Conservation (phyloP, 139 green algal species). For the Closterium sp. region DNA sequence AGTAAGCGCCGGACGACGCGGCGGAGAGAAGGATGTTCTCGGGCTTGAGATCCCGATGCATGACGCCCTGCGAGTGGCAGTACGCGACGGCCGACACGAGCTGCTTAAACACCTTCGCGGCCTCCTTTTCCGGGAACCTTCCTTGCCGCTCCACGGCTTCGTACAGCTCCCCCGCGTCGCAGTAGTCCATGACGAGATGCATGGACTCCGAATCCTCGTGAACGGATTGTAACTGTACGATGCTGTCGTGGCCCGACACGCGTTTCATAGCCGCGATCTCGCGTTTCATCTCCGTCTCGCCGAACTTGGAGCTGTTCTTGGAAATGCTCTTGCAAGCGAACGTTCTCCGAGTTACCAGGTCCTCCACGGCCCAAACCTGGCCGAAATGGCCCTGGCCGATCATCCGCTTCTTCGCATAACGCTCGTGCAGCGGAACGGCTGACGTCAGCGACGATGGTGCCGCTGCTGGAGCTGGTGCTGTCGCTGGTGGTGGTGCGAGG, state of each 20-base stretch:
- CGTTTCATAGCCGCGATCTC: background rate
- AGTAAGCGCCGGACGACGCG: background rate
- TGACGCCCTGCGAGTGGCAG: conserved; percentile 65
- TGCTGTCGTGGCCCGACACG: conserved; percentile 5
- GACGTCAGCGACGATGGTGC: background rate
- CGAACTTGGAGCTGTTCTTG: conserved; percentile 12
- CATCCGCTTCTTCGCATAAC: background rate
- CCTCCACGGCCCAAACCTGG: background rate
- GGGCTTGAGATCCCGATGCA: conserved; percentile 25
- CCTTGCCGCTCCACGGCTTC: conserved; percentile 68
- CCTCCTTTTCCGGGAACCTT: conserved; percentile 76
- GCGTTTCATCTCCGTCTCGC: conserved; percentile 8
- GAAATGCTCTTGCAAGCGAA: conserved; percentile 36
- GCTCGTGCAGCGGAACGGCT: background rate
- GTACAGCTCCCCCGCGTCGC: conserved; percentile 19
- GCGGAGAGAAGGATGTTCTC: conserved; percentile 28
- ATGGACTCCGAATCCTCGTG: conserved; percentile 27
- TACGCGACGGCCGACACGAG: conserved; percentile 84
- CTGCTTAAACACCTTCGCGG: conserved; percentile 72
- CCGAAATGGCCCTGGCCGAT: background rate
- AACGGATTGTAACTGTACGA: conserved; percentile 44
- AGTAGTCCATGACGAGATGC: conserved; percentile 31
- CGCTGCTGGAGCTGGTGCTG: background rate
- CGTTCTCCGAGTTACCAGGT: conserved; percentile 1
- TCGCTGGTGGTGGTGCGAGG: background rate